Evolutionary conservation across 768 basidiomycete genomes (phyloP), one percentile per base, ranked within the genome.

Genomic region (Lactarius indigo): DNA sequence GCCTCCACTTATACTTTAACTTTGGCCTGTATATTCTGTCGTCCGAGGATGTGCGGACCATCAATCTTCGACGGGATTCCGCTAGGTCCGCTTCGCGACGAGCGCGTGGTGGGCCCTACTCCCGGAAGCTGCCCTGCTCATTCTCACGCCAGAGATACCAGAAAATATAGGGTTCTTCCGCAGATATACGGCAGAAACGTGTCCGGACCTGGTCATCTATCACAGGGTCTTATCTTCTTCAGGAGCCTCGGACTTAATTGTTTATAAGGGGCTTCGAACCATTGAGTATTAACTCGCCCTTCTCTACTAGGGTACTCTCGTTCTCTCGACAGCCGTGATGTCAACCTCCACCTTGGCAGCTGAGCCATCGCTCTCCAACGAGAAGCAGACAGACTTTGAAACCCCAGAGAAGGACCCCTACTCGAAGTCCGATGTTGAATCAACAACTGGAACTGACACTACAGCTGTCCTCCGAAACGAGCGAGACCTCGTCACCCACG

Each of bases 401-500:
- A 61, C 35, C 13, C 52, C 33, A 35, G 30, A 54, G 26, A 58
- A 58, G 33, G 23, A 31, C 18, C 71, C 73, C 26, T 75, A 71
- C 56, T 23, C 35, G 44, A 77, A 77, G 23, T 70, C 68, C 47
- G 80, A 82, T 52, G 61, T 78, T 37, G 81, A 81, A 68, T 75
- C 74, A 8, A 70, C 70, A 3, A 56, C 72, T 52, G 74, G 72
- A 59, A 69, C 71, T 12, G 72, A 72, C 66, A 74, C 76, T 47
- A 75, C 75, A 41, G 74, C 75, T 54, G 79, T 81, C n/a, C 77
- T 84, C 33, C 71, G 79, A 57, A 74, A 77, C 67, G 82, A 82
- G 70, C 79, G 80, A 57, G 82, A 83, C 66, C 79, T 84, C 37
- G 81, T 76, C 57, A 83, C 82, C 0, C 79, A 79, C 64, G 75